Base-by-base conservation (phyloP, 139 green algal species). In the Chlamydomonas sp. region DNA sequence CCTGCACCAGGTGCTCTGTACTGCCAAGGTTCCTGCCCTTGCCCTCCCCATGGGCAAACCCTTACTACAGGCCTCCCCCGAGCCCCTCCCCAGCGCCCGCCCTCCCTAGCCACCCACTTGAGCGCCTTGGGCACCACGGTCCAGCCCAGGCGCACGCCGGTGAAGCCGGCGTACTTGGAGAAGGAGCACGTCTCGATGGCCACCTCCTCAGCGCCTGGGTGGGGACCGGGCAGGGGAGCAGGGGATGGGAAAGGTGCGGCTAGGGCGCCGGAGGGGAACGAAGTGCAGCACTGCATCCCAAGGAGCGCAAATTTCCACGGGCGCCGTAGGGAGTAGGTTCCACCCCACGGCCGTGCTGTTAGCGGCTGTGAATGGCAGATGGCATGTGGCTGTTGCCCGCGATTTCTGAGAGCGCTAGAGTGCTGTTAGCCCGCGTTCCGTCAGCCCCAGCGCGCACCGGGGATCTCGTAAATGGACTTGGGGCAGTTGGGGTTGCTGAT, bases 161-260 rank as follows among this genome's bases (percentile, higher is more conserved):
- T 99, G 94, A 99, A 99, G 85, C 98, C 98, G 1, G 97, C 97
- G 80, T 98, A 98, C 95, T 99, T 99, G 94, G 95, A 98, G 94
- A 99, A 98, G 73, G 95, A 98, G 93, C 96, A 98, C 2, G 96
- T 99, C 93, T 99, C 97, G 60, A 99, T 96, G 12, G 94, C 95
- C 14, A 96, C 94, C 93, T 98, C 95, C 68, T 99, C 95, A 16
- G 96, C 96, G 61, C 96, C 96, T 95, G 90, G 15, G 67, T 6
- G 67, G 66, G 58, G 1, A 2, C 5, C 61, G 77, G 7, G 57
- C 68, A 8, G 68, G 4, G 58, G 57, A 58, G 20, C 5, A 10
- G 49, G 10, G 78, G 12, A 63, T 57, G 1, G 3, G 59, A 73
- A 49, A 6, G 49, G 49, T 4, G 17, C 18, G 0, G 9, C 4